Conservation (phyloP, 176 grass and related monocot species). For the Zoysia pacifica region DNA sequence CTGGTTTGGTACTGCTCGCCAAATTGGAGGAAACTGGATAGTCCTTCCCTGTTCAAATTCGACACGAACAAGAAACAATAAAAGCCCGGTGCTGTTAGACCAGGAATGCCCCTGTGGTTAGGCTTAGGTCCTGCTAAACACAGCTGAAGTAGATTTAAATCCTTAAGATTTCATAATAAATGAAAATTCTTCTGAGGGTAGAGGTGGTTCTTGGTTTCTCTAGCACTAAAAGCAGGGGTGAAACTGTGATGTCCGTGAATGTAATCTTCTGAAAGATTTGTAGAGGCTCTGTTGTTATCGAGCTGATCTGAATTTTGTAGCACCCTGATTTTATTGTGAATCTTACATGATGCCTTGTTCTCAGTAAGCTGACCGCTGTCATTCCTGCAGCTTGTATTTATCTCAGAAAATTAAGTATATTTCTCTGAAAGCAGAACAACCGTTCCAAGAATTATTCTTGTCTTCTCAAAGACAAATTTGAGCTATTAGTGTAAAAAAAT, state of each 20-base stretch:
- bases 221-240: not conserved
- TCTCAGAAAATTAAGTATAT: not conserved
- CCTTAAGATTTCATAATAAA: too few species aligned
- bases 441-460: not conserved
- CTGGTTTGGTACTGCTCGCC: not conserved
- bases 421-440: not conserved
- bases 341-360: not conserved
- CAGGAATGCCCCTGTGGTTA: not conserved
- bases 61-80: conserved; percentile 20
- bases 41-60: conserved; percentile 14
- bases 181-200: not conserved
- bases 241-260: not conserved
- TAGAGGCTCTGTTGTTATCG: conserved; percentile 13
- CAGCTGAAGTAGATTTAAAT: not conserved
- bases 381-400: conserved; percentile 6
- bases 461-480: not conserved
- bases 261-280: conserved; percentile 5
- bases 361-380: conserved; percentile 22
- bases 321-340: not conserved
- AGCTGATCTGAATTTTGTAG: conserved; percentile 43
- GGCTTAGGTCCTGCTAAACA: not conserved
- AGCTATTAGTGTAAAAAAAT: not conserved
- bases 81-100: not conserved
- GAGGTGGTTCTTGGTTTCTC: not conserved
- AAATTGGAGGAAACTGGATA: not conserved